Evolutionary conservation across 1,284 basidiomycete genomes (phyloP).

Genomic region (Megacollybia platyphylla): DNA sequence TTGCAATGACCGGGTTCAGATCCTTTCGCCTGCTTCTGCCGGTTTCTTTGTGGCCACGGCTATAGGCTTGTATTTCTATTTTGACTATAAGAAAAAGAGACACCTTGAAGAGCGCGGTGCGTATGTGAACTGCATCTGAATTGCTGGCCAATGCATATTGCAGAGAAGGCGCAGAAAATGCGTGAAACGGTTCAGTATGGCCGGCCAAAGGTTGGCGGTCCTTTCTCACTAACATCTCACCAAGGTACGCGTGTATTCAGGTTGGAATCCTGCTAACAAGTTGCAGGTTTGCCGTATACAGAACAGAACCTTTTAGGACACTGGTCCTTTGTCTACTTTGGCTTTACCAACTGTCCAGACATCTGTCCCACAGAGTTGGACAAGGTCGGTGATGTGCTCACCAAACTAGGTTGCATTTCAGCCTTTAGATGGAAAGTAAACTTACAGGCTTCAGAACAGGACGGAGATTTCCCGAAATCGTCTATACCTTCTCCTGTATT

Average conservation of each 20-base stretch:
- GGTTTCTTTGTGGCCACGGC: slow-evolving; percentile 78
- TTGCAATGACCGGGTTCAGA: slow-evolving; percentile 27
- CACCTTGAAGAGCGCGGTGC: slow-evolving; percentile 63
- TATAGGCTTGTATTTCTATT: slow-evolving; percentile 78
- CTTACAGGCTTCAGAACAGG: not conserved
- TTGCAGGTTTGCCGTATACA: slow-evolving; percentile 57
- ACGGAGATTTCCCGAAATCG: not conserved
- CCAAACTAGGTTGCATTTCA: not conserved
- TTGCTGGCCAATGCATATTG: slow-evolving; percentile 1
- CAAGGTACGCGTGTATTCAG: slow-evolving; percentile 27
- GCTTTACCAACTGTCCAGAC: slow-evolving; percentile 96
- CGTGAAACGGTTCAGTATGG: slow-evolving; percentile 45
- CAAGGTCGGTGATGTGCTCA: slow-evolving; percentile 82
- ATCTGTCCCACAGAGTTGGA: slow-evolving; percentile 98
- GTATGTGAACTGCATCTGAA: slow-evolving; percentile 11
- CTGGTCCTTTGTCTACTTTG: slow-evolving; percentile 91
- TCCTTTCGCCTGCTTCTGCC: slow-evolving; percentile 81
- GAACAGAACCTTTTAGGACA: slow-evolving; percentile 78
- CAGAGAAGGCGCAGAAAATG: slow-evolving; percentile 43
- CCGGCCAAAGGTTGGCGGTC: slow-evolving; percentile 79
- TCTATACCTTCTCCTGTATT: slow-evolving; percentile 61
- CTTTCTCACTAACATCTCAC: slow-evolving; percentile 63
- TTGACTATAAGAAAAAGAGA: slow-evolving; percentile 76
- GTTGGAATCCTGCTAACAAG: not conserved
- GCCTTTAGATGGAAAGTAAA: slow-evolving; percentile 52